A percentile compares a stretch with the other conserved stretches of the same genome.
Conservation (phyloP, 805 yeast genomes). For the Lipomyces japonicus region DNA sequence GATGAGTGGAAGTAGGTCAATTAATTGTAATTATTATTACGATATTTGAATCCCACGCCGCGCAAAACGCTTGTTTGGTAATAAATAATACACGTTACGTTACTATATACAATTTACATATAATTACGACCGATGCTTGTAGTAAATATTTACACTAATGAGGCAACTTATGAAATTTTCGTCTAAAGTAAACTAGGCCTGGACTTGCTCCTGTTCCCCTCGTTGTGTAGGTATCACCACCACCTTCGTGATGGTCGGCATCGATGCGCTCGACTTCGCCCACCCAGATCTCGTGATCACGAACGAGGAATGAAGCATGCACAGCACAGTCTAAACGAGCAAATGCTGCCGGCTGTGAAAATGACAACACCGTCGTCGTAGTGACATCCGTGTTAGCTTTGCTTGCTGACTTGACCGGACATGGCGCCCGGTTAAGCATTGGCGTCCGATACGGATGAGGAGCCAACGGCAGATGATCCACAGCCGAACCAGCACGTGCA, state of each 20-base stretch:
- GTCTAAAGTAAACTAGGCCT: background rate
- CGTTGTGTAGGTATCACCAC: no score
- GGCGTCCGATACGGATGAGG: slow-evolving; percentile 34
- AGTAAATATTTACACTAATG: no score
- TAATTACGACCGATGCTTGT: no score
- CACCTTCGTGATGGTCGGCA: slow-evolving; percentile 6
- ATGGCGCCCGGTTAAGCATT: slow-evolving; percentile 14
- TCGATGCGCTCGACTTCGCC: slow-evolving; percentile 59
- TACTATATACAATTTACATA: no score
- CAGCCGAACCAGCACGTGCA: slow-evolving; percentile 42
- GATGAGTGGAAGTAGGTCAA: no score
- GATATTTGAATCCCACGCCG: no score
- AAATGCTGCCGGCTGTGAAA: slow-evolving; percentile 9
- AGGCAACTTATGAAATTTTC: no score
- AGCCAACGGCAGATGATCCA: slow-evolving; percentile 59
- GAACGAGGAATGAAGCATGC: slow-evolving; percentile 46
- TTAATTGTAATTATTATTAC: no score
- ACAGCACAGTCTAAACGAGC: slow-evolving; percentile 21
- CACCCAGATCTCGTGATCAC: slow-evolving; percentile 89
- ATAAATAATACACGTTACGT: no score
- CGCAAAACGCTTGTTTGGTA: no score
- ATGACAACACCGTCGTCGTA: background rate
- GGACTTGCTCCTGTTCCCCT: no score
- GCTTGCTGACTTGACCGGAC: background rate
- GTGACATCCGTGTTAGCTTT: background rate